A percentile compares a stretch with the other conserved stretches of the same genome.
Conservation (phyloP, 495 filamentous ascomycete species). For the Massariosphaeria phaeospora region DNA sequence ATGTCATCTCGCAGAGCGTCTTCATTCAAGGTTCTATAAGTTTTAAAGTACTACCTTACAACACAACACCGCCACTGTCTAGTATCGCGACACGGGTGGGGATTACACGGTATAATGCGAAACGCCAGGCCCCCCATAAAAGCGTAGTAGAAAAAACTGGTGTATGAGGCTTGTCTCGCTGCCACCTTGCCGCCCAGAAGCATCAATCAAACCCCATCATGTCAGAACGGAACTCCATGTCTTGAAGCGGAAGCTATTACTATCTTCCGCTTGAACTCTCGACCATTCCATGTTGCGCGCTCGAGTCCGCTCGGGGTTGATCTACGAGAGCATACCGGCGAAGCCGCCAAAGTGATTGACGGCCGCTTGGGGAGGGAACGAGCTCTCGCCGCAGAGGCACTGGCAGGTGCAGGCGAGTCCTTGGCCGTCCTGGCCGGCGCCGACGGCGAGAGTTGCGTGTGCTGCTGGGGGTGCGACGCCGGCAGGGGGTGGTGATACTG, state of each 20-base stretch:
- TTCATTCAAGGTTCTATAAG: slow-evolving; percentile 25
- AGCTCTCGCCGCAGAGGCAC: slow-evolving; percentile 35
- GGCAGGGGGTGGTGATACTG: slow-evolving; percentile 1
- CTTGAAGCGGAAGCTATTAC: slow-evolving; percentile 28
- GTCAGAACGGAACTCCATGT: slow-evolving; percentile 20
- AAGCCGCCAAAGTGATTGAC: slow-evolving; percentile 33
- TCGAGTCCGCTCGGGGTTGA: too few relatives aligned
- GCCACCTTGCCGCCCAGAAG: slow-evolving; percentile 18
- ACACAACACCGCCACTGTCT: slow-evolving; percentile 2
- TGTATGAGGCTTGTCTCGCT: slow-evolving; percentile 13
- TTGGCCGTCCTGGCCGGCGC: slow-evolving; percentile 22
- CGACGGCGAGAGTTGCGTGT: slow-evolving; percentile 22
- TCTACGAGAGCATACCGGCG: slow-evolving; percentile 19
- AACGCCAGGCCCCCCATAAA: slow-evolving; percentile 8
- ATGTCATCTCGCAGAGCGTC: slow-evolving; percentile 22
- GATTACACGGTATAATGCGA: slow-evolving; percentile 31
- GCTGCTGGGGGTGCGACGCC: slow-evolving; percentile 8
- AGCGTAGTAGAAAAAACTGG: slow-evolving; percentile 15
- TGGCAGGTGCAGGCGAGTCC: slow-evolving; percentile 32
- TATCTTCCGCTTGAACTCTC: slow-evolving; percentile 19
- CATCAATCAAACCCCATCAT: slow-evolving; percentile 19
- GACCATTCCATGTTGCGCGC: too few relatives aligned
- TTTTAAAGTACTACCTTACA: slow-evolving; percentile 28
- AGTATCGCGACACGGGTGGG: neutral
- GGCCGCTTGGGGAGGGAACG: slow-evolving; percentile 30